phyloP scores from a whole-genome alignment of 1,284 basidiomycete genomes.

The Ceratobasidium sp. region DNA sequence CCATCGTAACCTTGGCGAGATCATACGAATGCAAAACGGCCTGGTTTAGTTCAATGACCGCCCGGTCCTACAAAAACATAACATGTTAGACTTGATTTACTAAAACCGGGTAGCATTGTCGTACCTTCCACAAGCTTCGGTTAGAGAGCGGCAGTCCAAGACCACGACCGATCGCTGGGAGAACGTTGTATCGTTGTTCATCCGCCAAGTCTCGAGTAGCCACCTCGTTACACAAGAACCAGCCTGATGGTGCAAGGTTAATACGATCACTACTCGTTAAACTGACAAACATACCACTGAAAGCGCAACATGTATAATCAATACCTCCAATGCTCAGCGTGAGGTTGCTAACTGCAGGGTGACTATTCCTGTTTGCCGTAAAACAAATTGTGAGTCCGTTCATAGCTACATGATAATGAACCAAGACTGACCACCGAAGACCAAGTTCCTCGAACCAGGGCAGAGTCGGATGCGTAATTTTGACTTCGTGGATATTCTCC shows the following conservation, averaged over 20 bases:
- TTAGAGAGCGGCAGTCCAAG: constrained; percentile 18
- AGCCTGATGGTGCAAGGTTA: not conserved
- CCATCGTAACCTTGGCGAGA: constrained; percentile 29
- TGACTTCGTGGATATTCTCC: constrained; percentile 26
- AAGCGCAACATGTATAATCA: constrained; percentile 29
- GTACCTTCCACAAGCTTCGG: constrained; percentile 19
- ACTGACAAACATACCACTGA: constrained; percentile 10
- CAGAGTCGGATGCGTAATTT: constrained; percentile 26
- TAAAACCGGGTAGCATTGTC: no score
- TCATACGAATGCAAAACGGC: constrained; percentile 26
- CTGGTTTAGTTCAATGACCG: constrained; percentile 18
- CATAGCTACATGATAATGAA: not conserved
- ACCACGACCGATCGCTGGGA: constrained; percentile 18
- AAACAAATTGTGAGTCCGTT: not conserved
- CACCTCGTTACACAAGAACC: constrained; percentile 28
- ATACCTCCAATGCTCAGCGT: constrained; percentile 28
- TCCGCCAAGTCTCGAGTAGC: constrained; percentile 19
- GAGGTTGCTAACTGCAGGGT: constrained; percentile 26
- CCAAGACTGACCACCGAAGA: not conserved
- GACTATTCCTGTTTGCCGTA: constrained; percentile 6
- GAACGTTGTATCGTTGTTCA: constrained; percentile 22
- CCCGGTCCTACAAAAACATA: not conserved
- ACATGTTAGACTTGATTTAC: no score
- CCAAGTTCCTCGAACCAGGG: constrained; percentile 29
- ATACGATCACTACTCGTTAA: not conserved